Conservation (phyloP, 495 filamentous ascomycete genomes). For the Rusavskia elegans region DNA sequence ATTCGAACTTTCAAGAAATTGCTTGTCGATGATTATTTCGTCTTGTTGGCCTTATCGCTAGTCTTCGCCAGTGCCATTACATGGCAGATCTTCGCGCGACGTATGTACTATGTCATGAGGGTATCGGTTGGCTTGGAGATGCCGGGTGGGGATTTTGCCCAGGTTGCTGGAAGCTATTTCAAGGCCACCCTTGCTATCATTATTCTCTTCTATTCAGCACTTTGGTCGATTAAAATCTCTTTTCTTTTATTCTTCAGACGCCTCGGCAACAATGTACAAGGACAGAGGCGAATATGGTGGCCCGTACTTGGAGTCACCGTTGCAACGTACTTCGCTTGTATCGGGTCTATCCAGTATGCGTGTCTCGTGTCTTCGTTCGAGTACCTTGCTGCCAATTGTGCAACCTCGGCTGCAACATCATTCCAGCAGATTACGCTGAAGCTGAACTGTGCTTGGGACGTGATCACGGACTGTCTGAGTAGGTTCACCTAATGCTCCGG, state of each 20-base stretch:
- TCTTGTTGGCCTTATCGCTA: conserved; percentile 12
- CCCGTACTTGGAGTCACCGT: conserved; percentile 6
- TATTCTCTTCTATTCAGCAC: conserved; percentile 13
- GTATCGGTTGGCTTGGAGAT: background rate
- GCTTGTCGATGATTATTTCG: conserved; percentile 14
- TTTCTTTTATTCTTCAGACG: conserved; percentile 19
- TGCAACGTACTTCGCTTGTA: conserved; percentile 8
- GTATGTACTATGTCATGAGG: background rate
- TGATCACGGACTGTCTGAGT: conserved; percentile 19
- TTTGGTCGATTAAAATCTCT: conserved; percentile 16
- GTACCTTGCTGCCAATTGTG: background rate
- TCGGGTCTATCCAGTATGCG: conserved; percentile 5
- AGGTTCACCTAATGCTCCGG: background rate
- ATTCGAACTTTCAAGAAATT: conserved; percentile 11
- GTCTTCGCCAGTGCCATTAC: conserved; percentile 11
- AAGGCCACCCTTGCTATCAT: conserved; percentile 2
- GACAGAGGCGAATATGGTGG: conserved; percentile 11
- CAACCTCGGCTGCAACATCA: background rate
- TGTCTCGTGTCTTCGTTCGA: conserved; percentile 4
- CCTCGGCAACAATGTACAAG: conserved; percentile 7
- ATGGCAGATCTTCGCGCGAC: conserved; percentile 6
- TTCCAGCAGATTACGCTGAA: conserved; percentile 10
- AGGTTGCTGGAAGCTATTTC: background rate
- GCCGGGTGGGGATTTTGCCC: background rate
- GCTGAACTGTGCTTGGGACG: conserved; percentile 15